Conservation (phyloP, 805 yeast genomes). For the Zygoascus flipseniorum region DNA sequence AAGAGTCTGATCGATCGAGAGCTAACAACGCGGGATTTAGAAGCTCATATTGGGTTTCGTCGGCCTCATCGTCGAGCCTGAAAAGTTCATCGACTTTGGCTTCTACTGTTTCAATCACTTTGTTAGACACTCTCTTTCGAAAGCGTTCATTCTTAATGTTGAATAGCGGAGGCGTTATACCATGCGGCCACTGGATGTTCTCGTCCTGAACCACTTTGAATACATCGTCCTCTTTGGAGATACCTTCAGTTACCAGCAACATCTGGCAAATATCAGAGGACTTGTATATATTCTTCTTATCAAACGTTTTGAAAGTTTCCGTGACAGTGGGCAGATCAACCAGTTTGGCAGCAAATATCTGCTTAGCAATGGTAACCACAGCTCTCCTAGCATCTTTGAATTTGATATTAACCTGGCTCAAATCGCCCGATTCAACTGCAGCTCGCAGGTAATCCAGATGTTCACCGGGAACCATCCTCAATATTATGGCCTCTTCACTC, state of each 20-base stretch:
- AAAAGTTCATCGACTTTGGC: conserved; percentile 69
- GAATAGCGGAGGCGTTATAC: conserved; percentile 73
- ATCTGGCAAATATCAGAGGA: conserved; percentile 82
- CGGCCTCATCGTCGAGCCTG: conserved; percentile 73
- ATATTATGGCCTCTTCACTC: conserved; percentile 74
- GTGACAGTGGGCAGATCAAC: conserved; percentile 84
- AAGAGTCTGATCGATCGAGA: conserved; percentile 17
- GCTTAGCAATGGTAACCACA: conserved; percentile 58
- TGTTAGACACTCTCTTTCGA: conserved; percentile 58
- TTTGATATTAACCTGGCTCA: conserved; percentile 60
- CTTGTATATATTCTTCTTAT: conserved; percentile 79
- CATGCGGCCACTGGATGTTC: conserved; percentile 49
- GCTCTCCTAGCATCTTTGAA: conserved; percentile 83
- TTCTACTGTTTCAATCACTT: conserved; percentile 71
- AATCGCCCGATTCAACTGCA: conserved; percentile 61
- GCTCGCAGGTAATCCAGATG: conserved; percentile 65
- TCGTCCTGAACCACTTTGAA: conserved; percentile 12
- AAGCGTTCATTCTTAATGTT: conserved; percentile 63
- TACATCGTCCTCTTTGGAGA: conserved; percentile 39
- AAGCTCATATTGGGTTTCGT: conserved; percentile 67
- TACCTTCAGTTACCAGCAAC: conserved; percentile 57
- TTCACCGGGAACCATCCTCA: conserved; percentile 59
- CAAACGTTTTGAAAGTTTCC: conserved; percentile 83
- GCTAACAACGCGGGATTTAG: conserved; percentile 33
- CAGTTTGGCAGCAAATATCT: conserved; percentile 70